phyloP scores from a whole-genome alignment of 148 eudicot genomes.

The Dysphania ambrosioides region DNA sequence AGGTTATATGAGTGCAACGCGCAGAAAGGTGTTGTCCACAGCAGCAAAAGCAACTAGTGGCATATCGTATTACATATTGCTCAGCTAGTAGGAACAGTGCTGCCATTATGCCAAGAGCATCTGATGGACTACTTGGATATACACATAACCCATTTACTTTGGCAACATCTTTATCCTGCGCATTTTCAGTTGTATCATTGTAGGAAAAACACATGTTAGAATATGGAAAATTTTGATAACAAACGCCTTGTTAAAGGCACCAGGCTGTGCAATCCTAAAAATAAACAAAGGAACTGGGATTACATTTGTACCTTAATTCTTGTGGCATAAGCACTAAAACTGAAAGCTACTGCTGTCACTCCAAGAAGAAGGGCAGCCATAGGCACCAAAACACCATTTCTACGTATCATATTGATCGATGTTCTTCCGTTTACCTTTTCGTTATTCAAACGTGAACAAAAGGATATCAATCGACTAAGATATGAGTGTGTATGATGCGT shows the following conservation, averaged over 20 bases:
- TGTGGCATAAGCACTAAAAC: constrained; percentile 17
- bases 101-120: constrained; percentile 22
- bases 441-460: neutral
- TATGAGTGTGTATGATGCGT: neutral
- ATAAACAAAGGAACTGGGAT: neutral
- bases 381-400: constrained; percentile 4
- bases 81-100: constrained; percentile 13
- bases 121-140: constrained; percentile 17
- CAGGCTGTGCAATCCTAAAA: too few species aligned
- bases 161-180: constrained; percentile 9
- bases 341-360: constrained; percentile 4
- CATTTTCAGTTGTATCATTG: neutral
- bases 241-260: too few species aligned
- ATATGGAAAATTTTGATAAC: too few species aligned
- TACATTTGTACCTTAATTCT: neutral
- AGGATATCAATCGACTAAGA: neutral
- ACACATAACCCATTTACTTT: neutral
- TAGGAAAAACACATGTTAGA: too few species aligned
- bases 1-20: neutral
- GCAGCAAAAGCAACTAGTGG: constrained; percentile 27
- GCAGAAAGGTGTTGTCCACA: constrained; percentile 8
- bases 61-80: constrained; percentile 13
- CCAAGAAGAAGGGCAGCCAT: constrained; percentile 14
- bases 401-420: constrained; percentile 3
- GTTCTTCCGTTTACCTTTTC: neutral